phyloP scores from a whole-genome alignment of 129 eudicot genomes.

The Tanacetum coccineum region DNA sequence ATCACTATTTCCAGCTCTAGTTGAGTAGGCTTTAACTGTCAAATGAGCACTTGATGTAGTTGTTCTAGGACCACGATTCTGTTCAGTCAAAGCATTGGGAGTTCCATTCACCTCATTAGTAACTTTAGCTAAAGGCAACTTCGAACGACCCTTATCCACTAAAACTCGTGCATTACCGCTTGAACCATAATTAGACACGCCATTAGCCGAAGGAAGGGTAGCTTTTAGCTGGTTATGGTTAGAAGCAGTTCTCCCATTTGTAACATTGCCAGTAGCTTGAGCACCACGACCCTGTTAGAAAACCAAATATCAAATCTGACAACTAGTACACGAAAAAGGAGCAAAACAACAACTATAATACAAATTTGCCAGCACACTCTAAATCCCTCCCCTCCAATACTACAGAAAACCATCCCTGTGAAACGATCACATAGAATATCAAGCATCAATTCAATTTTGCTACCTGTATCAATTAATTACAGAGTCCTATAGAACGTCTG shows the following conservation, averaged over 20 bases:
- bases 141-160: conserved; percentile 44
- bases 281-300: conserved; percentile 52
- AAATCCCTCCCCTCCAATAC: too few relatives aligned
- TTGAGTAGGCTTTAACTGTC: conserved; percentile 72
- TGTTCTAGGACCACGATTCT: conserved; percentile 59
- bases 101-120: conserved; percentile 39
- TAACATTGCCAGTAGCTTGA: conserved; percentile 37
- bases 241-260: conserved; percentile 45
- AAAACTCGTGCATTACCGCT: conserved; percentile 31
- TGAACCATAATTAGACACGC: conserved; percentile 42
- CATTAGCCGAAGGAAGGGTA: conserved; percentile 43
- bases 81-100: conserved; percentile 48
- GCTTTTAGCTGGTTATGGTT: conserved; percentile 42
- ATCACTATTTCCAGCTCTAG: conserved; percentile 70
- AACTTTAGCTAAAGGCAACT: conserved; percentile 31
- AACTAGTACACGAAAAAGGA: background rate
- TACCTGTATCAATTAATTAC: too few relatives aligned
- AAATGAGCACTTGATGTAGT: conserved; percentile 46
- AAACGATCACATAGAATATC: too few relatives aligned
- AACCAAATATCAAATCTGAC: background rate
- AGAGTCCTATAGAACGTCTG: too few relatives aligned
- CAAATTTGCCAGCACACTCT: background rate
- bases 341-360: background rate
- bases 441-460: too few relatives aligned
- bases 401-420: too few relatives aligned